Base-by-base conservation (phyloP, 805 yeast genomes). In the Hanseniaspora lachancei region DNA sequence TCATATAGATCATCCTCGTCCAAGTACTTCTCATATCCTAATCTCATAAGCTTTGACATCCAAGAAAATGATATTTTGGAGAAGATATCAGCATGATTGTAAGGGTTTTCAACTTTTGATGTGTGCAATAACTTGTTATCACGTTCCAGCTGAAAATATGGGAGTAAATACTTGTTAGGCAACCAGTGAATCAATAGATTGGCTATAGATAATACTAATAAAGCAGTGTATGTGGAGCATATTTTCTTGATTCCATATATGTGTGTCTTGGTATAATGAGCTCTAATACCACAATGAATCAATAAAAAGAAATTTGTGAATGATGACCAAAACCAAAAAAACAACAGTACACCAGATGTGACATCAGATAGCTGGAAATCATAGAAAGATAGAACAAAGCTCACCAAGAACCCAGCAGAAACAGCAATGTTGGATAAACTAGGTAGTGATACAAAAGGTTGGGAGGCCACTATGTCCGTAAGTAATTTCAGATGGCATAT, bases 1-100 rank as follows among this genome's bases (percentile, higher is more conserved):
- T 78, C 76, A 18, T 96, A 96, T 58, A 91, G 77, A 68, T 91
- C 97, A 2, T 71, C 68, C 61, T 77, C 68, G 59, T 64, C 67
- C 62, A 81, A 79, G 58, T 62, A 70, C 58, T 78, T 79, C 43
- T 74, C 71, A 63, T 83, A 84, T 16, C 97, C 97, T 54, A 78
- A 78, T 61, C 72, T 77, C 82, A 93, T 87, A 63, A 93, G 71
- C 1, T 77, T 80, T 21, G 88, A 81, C 95, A 93, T 87, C 97
- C 98, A 93, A 29, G 81, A 71, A 67, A 93, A 91, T 0, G 95
- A 82, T 52, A 91, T 72, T 53, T 78, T 73, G 2, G 95, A 83
- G 60, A 91, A 79, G 16, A 89, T 71, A 65, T 89, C 82, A 2
- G 77, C 76, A 20, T 66, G 62, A 59, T 72, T 74, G 42, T 67